These are phyloP conservation scores for Dillenia suffruticosa DNA, from an alignment of 164 flowering plant genomes.

Conservation along the genomic window DNA sequence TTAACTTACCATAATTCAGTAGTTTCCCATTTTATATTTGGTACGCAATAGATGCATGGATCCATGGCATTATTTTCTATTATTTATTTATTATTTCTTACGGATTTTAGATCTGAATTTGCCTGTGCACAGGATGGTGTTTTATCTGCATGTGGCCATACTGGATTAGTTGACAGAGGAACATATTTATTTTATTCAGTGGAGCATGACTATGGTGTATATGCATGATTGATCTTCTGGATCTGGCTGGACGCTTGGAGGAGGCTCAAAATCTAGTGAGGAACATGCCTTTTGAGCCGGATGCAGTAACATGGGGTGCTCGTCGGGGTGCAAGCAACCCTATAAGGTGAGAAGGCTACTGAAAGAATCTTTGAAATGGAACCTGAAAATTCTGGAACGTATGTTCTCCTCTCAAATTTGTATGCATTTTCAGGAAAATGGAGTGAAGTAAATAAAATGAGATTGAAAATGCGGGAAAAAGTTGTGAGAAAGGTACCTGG, in stretches of 20 bases:
- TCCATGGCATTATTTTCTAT: too few species aligned
- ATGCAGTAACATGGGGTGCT: conserved; percentile 95
- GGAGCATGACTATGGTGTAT: conserved; percentile 62
- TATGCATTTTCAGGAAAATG: conserved; percentile 87
- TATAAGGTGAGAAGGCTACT: conserved; percentile 84
- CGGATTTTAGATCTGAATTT: too few species aligned
- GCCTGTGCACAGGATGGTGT: conserved; percentile 63
- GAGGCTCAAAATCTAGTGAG: conserved; percentile 73
- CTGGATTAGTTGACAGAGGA: conserved; percentile 76
- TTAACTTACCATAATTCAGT: too few species aligned
- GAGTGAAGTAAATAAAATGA: conserved; percentile 67
- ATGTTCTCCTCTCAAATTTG: conserved; percentile 82
- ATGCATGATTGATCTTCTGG: conserved; percentile 94
- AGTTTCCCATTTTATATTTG: too few species aligned
- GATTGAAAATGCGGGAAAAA: conserved; percentile 68
- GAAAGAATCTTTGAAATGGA: conserved; percentile 71
- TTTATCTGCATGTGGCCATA: conserved; percentile 85
- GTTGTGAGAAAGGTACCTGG: conserved; percentile 81
- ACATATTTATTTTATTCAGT: conserved; percentile 61
- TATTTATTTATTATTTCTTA: too few species aligned
- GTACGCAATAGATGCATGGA: too few species aligned
- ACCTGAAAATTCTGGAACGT: conserved; percentile 92
- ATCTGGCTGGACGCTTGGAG: conserved; percentile 81
- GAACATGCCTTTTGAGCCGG: conserved; percentile 77
- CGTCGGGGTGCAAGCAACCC: conserved; percentile 84